Percentiles rank a stretch among this genome's conserved stretches.
Evolutionary conservation across 2,329 filamentous ascomycete species (phyloP).

Genomic region (Fusarium concolor): DNA sequence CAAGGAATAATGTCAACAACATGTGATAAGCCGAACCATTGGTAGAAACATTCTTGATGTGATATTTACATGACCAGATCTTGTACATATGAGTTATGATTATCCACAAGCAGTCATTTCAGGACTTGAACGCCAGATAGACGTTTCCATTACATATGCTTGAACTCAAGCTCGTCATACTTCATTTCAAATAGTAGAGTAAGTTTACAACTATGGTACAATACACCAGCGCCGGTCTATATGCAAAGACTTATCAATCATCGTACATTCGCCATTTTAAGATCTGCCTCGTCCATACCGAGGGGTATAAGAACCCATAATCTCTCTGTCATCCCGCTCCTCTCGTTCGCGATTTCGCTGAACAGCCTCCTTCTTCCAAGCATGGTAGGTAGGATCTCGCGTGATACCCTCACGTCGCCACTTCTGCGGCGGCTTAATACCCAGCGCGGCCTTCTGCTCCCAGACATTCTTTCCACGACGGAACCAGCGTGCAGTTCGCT

Average conservation of each 20-base stretch:
- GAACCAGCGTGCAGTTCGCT: constrained; percentile 71
- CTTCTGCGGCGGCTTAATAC: constrained; percentile 69
- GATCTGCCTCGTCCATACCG: constrained; percentile 7
- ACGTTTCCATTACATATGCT: background rate
- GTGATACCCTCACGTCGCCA: constrained; percentile 69
- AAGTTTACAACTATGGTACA: constrained; percentile 41
- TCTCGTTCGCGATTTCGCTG: constrained; percentile 48
- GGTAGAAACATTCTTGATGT: background rate
- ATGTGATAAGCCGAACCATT: constrained; percentile 7
- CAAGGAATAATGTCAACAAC: constrained; percentile 22
- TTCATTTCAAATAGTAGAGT: constrained; percentile 31
- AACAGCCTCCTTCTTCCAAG: constrained; percentile 47
- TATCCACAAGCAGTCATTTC: background rate
- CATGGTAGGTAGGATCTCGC: constrained; percentile 58
- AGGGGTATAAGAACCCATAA: constrained; percentile 14
- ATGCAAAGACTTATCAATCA: constrained; percentile 16
- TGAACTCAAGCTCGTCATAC: constrained; percentile 3
- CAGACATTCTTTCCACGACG: constrained; percentile 70
- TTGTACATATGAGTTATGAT: too few relatives aligned
- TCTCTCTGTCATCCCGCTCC: constrained; percentile 45
- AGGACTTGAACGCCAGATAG: background rate
- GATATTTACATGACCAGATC: background rate
- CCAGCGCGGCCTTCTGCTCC: constrained; percentile 68
- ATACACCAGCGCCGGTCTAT: constrained; percentile 27
- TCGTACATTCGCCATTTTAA: constrained; percentile 28